These are phyloP conservation scores for Colletotrichum navitas DNA, from an alignment of 2,329 filamentous ascomycete species.

Conservation along the genomic window DNA sequence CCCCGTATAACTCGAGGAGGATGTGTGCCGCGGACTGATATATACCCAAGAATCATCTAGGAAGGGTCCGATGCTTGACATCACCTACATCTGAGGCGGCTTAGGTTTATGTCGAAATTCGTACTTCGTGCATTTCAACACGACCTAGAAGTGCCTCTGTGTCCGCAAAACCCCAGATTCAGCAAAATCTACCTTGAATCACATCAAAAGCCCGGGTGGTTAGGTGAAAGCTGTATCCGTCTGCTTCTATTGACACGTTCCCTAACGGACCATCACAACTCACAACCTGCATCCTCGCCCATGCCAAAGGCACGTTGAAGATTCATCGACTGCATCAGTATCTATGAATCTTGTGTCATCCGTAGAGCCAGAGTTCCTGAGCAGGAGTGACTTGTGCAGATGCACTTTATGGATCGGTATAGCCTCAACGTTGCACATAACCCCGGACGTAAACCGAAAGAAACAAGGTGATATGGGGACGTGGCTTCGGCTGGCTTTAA, in stretches of 20 bases:
- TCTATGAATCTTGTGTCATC: neutral
- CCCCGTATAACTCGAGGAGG: neutral
- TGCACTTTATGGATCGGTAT: neutral
- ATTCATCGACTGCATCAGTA: too few species aligned
- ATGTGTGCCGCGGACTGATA: neutral
- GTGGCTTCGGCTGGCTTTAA: neutral
- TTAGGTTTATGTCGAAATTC: neutral
- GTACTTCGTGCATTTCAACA: too few species aligned
- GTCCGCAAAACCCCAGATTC: too few species aligned
- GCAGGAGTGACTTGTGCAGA: neutral
- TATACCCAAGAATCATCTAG: neutral
- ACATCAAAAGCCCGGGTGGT: neutral
- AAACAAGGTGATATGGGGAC: neutral
- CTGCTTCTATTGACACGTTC: too few species aligned
- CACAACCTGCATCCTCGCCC: neutral
- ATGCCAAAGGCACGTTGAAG: neutral
- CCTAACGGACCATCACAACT: neutral
- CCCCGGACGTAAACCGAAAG: neutral
- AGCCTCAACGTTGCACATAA: neutral
- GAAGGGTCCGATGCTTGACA: neutral
- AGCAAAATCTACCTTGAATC: neutral
- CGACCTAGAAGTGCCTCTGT: neutral
- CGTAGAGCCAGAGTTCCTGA: neutral
- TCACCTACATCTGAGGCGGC: neutral
- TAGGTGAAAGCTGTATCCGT: neutral